Evolutionary conservation across 1,139 yeast genomes (phyloP).

Genomic region (Sugiyamaella neomexicana): DNA sequence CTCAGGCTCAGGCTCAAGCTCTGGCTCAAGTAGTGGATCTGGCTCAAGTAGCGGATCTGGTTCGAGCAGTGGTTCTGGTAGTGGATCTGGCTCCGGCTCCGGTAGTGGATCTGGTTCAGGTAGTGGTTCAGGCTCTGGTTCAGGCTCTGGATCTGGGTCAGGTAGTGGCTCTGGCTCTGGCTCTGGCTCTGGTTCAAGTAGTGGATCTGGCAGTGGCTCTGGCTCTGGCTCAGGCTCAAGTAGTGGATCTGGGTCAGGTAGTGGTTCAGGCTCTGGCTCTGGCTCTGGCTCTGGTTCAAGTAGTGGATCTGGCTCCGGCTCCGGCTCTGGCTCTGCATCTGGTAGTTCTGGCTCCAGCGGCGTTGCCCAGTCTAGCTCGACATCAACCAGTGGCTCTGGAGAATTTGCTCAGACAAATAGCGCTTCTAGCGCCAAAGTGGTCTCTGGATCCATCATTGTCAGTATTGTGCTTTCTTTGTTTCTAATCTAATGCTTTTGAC

Average conservation of each 20-base stretch:
- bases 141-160: background rate
- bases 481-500: background rate
- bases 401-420: background rate
- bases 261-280: background rate
- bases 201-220: too few relatives aligned
- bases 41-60: too few relatives aligned
- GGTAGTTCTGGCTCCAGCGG: background rate
- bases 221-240: too few relatives aligned
- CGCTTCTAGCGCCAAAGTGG: background rate
- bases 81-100: background rate
- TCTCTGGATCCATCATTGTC: background rate
- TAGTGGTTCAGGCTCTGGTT: background rate
- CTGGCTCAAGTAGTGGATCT: too few relatives aligned
- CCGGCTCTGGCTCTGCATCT: background rate
- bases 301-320: background rate
- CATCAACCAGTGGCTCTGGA: background rate
- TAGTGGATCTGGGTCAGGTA: too few relatives aligned
- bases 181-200: background rate
- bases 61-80: too few relatives aligned
- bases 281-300: background rate
- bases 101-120: background rate
- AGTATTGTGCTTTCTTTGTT: background rate
- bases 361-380: background rate
- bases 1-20: too few relatives aligned
- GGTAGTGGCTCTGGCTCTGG: slow-evolving; percentile 1